Evolutionary conservation across 148 eudicot genomes (phyloP).

Genomic region (Rhododendron ovatum): DNA sequence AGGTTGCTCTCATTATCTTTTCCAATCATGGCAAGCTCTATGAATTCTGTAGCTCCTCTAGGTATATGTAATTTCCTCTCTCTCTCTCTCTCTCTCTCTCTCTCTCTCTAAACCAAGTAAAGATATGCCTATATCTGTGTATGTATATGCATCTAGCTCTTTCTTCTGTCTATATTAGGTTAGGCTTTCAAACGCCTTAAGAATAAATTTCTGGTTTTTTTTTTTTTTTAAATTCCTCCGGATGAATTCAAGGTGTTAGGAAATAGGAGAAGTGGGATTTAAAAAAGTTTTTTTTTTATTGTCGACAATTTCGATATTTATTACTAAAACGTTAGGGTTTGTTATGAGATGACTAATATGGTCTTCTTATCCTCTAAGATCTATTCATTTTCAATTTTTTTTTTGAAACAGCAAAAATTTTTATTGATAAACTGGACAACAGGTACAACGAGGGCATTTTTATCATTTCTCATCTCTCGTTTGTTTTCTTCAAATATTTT

Average conservation of each 20-base stretch:
- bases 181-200: neutral
- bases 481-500: neutral
- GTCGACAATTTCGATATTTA: too few species aligned
- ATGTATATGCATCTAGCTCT: neutral
- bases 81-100: neutral
- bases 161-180: neutral
- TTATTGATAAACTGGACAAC: too few species aligned
- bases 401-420: too few species aligned
- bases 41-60: neutral
- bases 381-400: neutral
- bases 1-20: neutral
- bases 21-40: neutral
- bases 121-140: neutral
- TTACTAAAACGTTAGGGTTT: neutral
- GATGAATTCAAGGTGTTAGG: neutral
- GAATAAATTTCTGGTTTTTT: neutral
- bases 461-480: neutral
- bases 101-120: neutral
- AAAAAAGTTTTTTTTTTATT: neutral
- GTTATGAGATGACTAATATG: neutral
- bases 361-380: neutral
- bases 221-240: neutral
- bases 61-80: neutral
- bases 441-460: too few species aligned
- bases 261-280: neutral